These are phyloP conservation scores for Mycena kentingensis DNA, from an alignment of 768 basidiomycete genomes.

Conservation along the genomic window DNA sequence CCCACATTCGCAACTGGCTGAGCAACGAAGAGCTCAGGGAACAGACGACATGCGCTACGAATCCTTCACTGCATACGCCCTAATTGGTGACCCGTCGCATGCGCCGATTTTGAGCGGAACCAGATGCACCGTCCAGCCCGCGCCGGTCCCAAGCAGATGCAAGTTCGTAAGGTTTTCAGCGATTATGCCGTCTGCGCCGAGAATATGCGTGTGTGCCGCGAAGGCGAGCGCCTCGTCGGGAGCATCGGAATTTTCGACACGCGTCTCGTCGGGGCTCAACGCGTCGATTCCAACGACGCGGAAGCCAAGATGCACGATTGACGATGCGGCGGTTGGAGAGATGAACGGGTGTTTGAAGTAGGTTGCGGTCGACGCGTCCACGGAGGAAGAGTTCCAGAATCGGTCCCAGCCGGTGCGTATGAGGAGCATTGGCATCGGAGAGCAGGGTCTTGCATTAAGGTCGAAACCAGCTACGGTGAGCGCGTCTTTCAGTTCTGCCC, in stretches of 20 bases:
- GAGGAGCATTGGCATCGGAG: slow-evolving; percentile 37
- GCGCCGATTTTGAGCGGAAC: slow-evolving; percentile 59
- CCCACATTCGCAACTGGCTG: too few relatives aligned
- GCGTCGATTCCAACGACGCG: slow-evolving; percentile 63
- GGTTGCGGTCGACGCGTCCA: slow-evolving; percentile 32
- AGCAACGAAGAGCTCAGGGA: too few relatives aligned
- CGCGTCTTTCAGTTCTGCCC: slow-evolving; percentile 49
- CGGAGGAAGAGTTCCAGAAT: slow-evolving; percentile 46
- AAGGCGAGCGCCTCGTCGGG: slow-evolving; percentile 36
- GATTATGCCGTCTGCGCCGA: slow-evolving; percentile 65
- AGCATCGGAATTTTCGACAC: slow-evolving; percentile 35
- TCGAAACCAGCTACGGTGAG: slow-evolving; percentile 39
- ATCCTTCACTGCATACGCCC: slow-evolving; percentile 64
- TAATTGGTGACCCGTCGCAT: slow-evolving; percentile 70
- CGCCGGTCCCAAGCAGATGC: slow-evolving; percentile 37
- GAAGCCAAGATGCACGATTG: slow-evolving; percentile 53
- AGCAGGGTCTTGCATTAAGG: slow-evolving; percentile 30
- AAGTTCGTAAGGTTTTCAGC: slow-evolving; percentile 71
- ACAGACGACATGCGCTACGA: too few relatives aligned
- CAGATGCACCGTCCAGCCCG: slow-evolving; percentile 51
- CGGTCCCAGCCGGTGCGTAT: slow-evolving; percentile 71
- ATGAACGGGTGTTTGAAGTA: slow-evolving; percentile 73
- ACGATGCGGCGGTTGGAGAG: slow-evolving; percentile 49
- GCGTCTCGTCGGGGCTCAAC: slow-evolving; percentile 68
- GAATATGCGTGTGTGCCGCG: slow-evolving; percentile 57